A percentile compares a stretch with the other conserved stretches of the same genome.
Evolutionary conservation across 148 eudicot genomes (phyloP).

Genomic region (Cornus florida): DNA sequence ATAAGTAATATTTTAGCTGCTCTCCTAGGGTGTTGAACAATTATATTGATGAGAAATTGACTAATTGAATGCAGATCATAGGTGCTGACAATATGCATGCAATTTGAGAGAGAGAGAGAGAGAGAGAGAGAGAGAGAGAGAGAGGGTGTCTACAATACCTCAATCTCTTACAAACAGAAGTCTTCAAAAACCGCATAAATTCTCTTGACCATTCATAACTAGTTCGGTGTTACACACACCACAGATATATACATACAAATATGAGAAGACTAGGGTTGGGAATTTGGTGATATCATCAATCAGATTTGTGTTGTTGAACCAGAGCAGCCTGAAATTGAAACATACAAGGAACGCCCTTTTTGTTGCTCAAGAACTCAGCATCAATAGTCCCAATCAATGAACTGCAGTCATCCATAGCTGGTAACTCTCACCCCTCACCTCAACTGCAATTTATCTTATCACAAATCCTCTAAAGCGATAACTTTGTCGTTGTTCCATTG

Average conservation of each 20-base stretch:
- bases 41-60: too few species aligned
- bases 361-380: constrained; percentile 74
- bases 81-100: neutral
- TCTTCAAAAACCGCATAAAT: neutral
- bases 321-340: constrained; percentile 54
- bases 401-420: constrained; percentile 58
- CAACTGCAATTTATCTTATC: constrained; percentile 35
- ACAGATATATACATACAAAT: too few species aligned
- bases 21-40: too few species aligned
- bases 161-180: neutral
- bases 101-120: too few species aligned
- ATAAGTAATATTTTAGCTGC: too few species aligned
- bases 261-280: constrained; percentile 1
- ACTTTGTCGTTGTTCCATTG: neutral
- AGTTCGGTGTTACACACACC: too few species aligned
- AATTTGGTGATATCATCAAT: constrained; percentile 52
- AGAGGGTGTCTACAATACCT: too few species aligned
- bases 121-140: too few species aligned
- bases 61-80: too few species aligned
- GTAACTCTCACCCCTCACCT: constrained; percentile 27
- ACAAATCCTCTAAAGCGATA: neutral
- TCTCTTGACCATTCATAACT: too few species aligned
- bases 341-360: constrained; percentile 85
- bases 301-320: constrained; percentile 66
- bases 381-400: constrained; percentile 72